Base-by-base conservation (phyloP, 2,329 filamentous ascomycete genomes). In the Torrubiellomyces zombiae region DNA sequence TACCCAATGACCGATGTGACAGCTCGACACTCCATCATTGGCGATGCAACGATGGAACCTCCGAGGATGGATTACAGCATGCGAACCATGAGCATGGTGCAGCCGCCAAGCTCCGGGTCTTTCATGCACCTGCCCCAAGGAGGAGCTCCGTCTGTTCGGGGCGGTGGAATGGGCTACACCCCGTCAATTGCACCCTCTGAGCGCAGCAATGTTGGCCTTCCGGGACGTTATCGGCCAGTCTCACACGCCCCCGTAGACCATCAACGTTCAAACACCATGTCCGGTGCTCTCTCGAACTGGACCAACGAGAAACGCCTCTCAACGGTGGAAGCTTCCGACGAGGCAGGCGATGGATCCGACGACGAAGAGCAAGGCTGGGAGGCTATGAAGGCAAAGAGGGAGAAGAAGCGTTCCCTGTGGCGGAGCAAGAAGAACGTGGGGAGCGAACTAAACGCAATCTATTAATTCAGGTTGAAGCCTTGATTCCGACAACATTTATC, bases 181-280 rank as follows among this genome's bases (percentile, higher is more conserved):
- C 73, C 83, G 1, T 95, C 86, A 1, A 92, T 98, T 37, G 86
- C 89, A 3, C 89, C 89, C 1, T 93, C 82, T 5, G 89, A 95
- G 55, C 76, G 89, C 32, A 95, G 85, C 60, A 95, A 91, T 47
- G 60, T 94, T 32, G 89, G 89, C 10, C 64, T 92, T 26, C 83
- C 89, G 7, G 75, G 81, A 16, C 73, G 89, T 21, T 98, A 98
- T 53, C 70, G 89, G 22, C 83, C 89, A 2, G 86, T 95, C 1
- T 83, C 80, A 0, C 75, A 76, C 20, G 57, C 63, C 27, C 59
- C 56, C 6, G 39, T 38, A 7, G 34, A 10, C 3, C 38, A 31
- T 6, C n/a, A 48, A 38, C 35, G 45, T 40, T 35, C 44, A 36
- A 42, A 31, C 35, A 47, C 44, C 23, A 48, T 50, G 39, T 48